Base-by-base conservation (phyloP, 352 stramenopile species). In the Phytophthora pisi region DNA sequence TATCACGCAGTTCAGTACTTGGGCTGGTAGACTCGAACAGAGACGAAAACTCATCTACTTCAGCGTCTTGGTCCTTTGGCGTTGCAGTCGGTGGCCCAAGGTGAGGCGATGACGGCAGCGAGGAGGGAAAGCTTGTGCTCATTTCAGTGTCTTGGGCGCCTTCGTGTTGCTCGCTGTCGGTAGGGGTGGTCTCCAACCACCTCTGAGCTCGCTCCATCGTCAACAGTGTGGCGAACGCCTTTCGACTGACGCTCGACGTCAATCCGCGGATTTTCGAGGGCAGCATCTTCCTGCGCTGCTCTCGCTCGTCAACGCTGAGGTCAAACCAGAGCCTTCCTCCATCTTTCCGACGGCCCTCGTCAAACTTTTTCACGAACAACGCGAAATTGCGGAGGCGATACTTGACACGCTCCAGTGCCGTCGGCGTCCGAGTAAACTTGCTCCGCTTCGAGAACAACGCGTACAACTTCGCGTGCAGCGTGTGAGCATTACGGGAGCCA, bases 311-410 rank as follows among this genome's bases (percentile, higher is more conserved):
- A 30, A 15, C 16, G 16, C 50, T 64, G 4, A 75, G 51, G 1
- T 71, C 62, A 45, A 64, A 75, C 67, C 67, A 75, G 2, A 46
- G 42, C 18, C 28, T 47, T 8, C 40, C 68, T 50, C 63, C 63
- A 40, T 68, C 63, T 5, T 61, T 34, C 43, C 16, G 57, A 23
- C 63, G 68, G 4, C 65, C 68, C 23, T 58, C 36, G 20, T 75
- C 43, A n/a, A 59, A 59, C 10, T 60, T 53, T 6, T 38, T 34
- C 31, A 75, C 68, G 9, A 72, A 72, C 51, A 61, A 26, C 13
- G 59, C 46, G 50, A 68, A 75, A 11, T 38, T 42, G 26, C 62
- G 68, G 26, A 75, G 66, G 10, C 46, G 28, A 24, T 61, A 49
- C 28, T 72, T 63, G 13, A 24, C 28, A 4, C 56, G 57, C 0